Conservation (phyloP, 2,329 filamentous ascomycete genomes). For the Colletotrichum musicola region DNA sequence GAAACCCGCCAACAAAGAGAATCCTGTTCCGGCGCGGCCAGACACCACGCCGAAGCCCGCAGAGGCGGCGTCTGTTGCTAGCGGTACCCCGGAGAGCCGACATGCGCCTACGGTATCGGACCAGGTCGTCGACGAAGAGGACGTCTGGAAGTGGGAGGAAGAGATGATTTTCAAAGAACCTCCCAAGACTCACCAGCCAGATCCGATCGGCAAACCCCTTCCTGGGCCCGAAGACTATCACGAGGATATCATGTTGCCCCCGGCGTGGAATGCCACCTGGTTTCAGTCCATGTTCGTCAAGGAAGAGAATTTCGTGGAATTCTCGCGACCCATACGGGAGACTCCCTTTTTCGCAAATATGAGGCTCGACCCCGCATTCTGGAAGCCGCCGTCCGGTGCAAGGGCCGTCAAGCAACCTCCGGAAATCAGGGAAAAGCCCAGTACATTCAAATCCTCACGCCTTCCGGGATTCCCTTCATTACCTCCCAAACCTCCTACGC, state of each 20-base stretch:
- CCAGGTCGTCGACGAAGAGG: conserved; percentile 43
- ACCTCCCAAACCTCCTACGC: conserved; percentile 30
- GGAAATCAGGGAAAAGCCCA: conserved; percentile 22
- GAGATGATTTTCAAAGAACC: conserved; percentile 53
- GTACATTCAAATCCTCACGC: conserved; percentile 28
- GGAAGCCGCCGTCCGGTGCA: conserved; percentile 31
- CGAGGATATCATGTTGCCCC: conserved; percentile 60
- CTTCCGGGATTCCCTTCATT: conserved; percentile 35
- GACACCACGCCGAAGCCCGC: conserved; percentile 1
- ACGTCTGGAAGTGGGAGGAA: conserved; percentile 55
- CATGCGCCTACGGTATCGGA: conserved; percentile 6
- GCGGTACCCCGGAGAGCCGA: conserved; percentile 18
- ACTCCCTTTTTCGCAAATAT: conserved; percentile 55
- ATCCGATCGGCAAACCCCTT: conserved; percentile 62
- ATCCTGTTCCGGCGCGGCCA: neutral
- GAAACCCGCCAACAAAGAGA: conserved; percentile 20
- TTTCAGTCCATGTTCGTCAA: conserved; percentile 60
- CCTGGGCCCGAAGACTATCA: conserved; percentile 52
- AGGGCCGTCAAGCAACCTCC: neutral
- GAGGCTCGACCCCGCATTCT: conserved; percentile 60
- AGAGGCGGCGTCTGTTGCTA: conserved; percentile 2
- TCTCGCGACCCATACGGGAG: conserved; percentile 55
- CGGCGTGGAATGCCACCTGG: conserved; percentile 56
- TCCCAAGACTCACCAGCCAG: conserved; percentile 51
- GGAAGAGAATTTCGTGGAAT: conserved; percentile 57